phyloP scores from a whole-genome alignment of 768 basidiomycete species.

The Russula lepida region DNA sequence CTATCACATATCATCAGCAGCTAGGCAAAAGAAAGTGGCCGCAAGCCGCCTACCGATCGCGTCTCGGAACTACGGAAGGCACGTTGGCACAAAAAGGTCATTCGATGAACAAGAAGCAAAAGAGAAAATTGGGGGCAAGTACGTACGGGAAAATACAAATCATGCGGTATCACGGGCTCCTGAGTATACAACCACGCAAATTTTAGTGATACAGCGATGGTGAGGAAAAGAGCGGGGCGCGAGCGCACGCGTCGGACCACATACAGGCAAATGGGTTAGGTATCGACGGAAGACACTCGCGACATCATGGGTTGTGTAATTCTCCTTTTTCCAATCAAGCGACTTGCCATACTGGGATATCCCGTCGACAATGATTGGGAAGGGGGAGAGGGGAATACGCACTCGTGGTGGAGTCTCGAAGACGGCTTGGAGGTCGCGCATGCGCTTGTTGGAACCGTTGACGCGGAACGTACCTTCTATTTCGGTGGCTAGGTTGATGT shows the following conservation, averaged over 20 bases:
- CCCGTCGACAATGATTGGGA: not conserved
- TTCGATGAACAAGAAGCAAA: not conserved
- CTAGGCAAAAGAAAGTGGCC: not conserved
- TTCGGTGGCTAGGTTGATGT: constrained; percentile 60
- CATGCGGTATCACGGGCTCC: constrained; percentile 93
- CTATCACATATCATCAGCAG: constrained; percentile 31
- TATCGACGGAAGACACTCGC: constrained; percentile 95
- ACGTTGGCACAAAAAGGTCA: not conserved
- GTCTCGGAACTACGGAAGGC: constrained; percentile 58
- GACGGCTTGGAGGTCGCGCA: constrained; percentile 86
- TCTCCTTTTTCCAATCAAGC: constrained; percentile 80
- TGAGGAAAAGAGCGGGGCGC: not conserved
- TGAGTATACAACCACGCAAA: constrained; percentile 26
- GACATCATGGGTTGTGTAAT: constrained; percentile 92
- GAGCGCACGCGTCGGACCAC: constrained; percentile 28
- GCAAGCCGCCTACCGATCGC: constrained; percentile 47
- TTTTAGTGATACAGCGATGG: constrained; percentile 13
- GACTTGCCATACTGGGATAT: constrained; percentile 77
- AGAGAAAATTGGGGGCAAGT: constrained; percentile 6
- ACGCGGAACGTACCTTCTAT: constrained; percentile 92
- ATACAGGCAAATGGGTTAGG: constrained; percentile 91
- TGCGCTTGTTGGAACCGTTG: constrained; percentile 90
- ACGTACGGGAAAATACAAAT: constrained; percentile 81
- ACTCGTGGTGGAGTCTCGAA: constrained; percentile 90
- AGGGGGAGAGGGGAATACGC: constrained; percentile 21